phyloP scores from a whole-genome alignment of 257 asterid species.

The Penstemon barbatus region DNA sequence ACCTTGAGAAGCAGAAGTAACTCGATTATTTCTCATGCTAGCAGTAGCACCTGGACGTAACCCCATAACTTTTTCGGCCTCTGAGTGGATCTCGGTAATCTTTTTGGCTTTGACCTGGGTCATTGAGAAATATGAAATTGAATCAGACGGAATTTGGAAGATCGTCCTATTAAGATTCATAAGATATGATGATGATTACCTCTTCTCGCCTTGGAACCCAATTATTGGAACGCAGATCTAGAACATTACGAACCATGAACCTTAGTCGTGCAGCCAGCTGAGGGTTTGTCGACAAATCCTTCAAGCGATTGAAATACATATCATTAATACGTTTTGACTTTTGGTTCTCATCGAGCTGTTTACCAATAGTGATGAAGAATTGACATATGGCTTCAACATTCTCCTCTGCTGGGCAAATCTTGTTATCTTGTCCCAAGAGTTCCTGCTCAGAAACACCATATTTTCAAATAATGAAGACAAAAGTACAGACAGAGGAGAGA shows the following conservation, averaged over 20 bases:
- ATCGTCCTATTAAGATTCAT: too few relatives aligned
- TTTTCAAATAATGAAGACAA: background rate
- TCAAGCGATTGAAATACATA: conserved; percentile 64
- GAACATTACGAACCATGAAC: conserved; percentile 85
- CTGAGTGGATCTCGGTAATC: conserved; percentile 84
- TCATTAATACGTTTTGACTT: conserved; percentile 75
- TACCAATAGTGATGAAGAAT: conserved; percentile 88
- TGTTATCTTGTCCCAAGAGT: conserved; percentile 65
- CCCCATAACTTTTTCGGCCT: conserved; percentile 93
- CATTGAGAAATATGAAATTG: conserved; percentile 16
- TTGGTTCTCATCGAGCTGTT: conserved; percentile 82
- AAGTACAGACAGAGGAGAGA: background rate
- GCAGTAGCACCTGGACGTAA: conserved; percentile 96
- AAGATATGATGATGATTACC: conserved; percentile 36
- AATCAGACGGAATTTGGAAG: background rate
- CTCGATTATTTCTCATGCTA: conserved; percentile 67
- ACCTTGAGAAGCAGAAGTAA: conserved; percentile 58
- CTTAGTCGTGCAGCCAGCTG: conserved; percentile 77
- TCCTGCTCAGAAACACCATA: conserved; percentile 47
- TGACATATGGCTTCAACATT: conserved; percentile 98
- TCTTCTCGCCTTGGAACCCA: conserved; percentile 98
- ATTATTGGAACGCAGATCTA: conserved; percentile 70
- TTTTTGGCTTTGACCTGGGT: conserved; percentile 87
- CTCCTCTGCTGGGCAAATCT: conserved; percentile 86
- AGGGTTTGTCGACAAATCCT: conserved; percentile 70